Percentiles rank a stretch among this genome's conserved stretches.
Conservation (phyloP, 306 rosid genomes). For the Malus fusca region DNA sequence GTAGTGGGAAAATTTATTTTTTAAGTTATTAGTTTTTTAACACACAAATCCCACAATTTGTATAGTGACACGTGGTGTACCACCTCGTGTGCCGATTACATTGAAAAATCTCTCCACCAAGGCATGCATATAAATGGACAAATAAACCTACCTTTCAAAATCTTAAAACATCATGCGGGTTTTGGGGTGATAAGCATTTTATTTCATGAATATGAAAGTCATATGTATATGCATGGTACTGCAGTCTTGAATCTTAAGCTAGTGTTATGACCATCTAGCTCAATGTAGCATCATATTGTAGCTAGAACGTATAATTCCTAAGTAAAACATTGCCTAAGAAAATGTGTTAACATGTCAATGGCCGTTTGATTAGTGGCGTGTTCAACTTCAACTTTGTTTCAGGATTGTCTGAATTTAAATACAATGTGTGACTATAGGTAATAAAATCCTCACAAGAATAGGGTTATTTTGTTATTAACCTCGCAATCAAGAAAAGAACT, state of each 20-base stretch:
- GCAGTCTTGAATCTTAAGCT: neutral
- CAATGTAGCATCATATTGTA: neutral
- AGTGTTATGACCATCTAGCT: neutral
- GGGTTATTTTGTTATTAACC: neutral
- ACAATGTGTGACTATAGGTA: neutral
- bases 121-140: neutral
- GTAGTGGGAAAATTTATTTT: no score
- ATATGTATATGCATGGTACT: neutral
- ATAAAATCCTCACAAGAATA: neutral
- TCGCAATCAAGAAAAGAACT: neutral
- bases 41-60: no score
- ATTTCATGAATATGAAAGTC: neutral
- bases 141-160: neutral
- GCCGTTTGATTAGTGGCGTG: neutral
- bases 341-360: neutral
- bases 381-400: no score
- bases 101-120: neutral
- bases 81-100: no score
- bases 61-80: no score
- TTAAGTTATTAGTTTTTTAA: no score
- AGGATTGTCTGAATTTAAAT: no score
- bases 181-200: neutral
- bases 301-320: neutral
- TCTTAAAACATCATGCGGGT: neutral
- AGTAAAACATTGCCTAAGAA: neutral